Base-by-base conservation (phyloP, 345 rosid genomes). In the Linum trigynum region DNA sequence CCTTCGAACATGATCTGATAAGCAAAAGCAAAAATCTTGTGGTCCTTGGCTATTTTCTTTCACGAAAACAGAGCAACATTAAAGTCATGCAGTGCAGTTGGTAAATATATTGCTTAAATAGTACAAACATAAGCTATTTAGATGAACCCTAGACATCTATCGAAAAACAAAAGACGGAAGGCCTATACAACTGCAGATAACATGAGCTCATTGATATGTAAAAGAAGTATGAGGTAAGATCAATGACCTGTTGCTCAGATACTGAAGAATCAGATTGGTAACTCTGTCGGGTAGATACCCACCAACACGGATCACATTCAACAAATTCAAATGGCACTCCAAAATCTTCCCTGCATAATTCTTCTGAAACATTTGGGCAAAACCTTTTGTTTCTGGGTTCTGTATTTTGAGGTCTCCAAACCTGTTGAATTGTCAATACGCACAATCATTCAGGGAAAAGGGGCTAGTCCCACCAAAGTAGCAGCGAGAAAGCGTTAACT, bases 221-320 rank as follows among this genome's bases (percentile, higher is more conserved):
- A 41, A 32, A 43, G 3, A 55, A 61, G 12, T 23, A 55, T 12
- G 3, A 48, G 3, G 8, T 23, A 38, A 38, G 32, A 48, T 39
- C 48, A 64, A 78, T 69, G 64, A 91, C 99, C 99, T 91, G 88
- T 86, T 91, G 84, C 87, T 85, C 72, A 95, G 76, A 78, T 89
- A 95, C 74, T 95, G 94, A 76, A 95, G 99, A 77, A 95, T 81
- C 71, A 91, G 88, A 68, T 95, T 95, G 71, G 80, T 87, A 75
- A 95, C 92, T 86, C 99, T 84, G 71, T 95, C 98, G 42, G 99
- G 99, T 38, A 95, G 76, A 83, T 95, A 95, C 65, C 91, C 90
- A 69, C 98, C 98, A 80, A 81, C 71, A 57, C 96, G 96, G 50
- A 91, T 80, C 65, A 80, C 82, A 77, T 82, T 86, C 83, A 95